Evolutionary conservation across 441 rosid genomes (phyloP), one percentile per base, ranked within the genome.

Genomic region (Erodium moschatum): DNA sequence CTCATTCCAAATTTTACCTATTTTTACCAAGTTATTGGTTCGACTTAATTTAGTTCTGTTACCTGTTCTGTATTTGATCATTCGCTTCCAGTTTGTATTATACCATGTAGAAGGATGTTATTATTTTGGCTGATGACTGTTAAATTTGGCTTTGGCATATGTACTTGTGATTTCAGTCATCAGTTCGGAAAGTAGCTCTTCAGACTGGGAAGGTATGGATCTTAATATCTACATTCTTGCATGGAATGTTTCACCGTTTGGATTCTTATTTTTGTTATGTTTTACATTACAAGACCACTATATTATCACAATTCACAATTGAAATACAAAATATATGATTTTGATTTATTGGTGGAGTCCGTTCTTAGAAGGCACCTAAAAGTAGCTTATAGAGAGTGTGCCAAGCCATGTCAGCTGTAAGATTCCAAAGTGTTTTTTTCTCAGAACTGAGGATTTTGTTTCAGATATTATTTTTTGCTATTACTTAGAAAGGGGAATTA

Each of bases 161-260:
- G 0, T 33, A 56, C 40, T 73, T 65, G 44, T 68, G 20, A 4
- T 79, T 80, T 63, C 83, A 91, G 99, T 94, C 99, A 8, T 88
- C 97, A 8, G 87, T 91, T 78, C 87, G 99, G 70, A 86, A 76
- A 84, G 94, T 94, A 60, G 79, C 71, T 80, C 86, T 94, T 66
- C 79, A 68, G 61, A 87, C 88, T 12, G 99, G 97, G 58, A 81
- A 89, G 99, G 97, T 94, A 80, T 19, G 67, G 15, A 66, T 76
- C 18, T 40, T 38, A 63, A 75, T 33, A 54, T 54, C 61, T 54
- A 54, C 21, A 16, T 19, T 16, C 20, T n/a, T 54, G 21, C 10
- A n/a, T 16, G 61, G 7, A 54, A 19, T 54, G 16, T 54, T 20
- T 15, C 21, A 54, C 16, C 9, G 16, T 4, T 54, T 15, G 61